Base-by-base conservation (phyloP, 1,139 yeast species). In the Suhomyces yuchorum region DNA sequence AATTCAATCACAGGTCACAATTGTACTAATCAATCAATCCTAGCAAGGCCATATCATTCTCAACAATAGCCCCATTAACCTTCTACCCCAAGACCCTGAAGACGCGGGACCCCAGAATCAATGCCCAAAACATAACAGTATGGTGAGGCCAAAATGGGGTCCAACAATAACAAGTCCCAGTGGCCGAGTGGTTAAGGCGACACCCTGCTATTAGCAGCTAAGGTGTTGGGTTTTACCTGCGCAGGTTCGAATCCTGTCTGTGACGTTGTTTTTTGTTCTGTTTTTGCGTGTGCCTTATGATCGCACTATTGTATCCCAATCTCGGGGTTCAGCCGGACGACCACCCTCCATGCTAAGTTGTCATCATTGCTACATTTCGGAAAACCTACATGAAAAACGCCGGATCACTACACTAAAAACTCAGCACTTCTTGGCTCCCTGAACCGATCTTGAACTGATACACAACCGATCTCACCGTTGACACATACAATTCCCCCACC, bases 191-290 rank as follows among this genome's bases (percentile, higher is more conserved):
- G 62, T 58, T 58, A 58, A 58, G 62, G 62, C 62, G 62, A 57
- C 60, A 45, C 62, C 62, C 62, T 58, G 62, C 62, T 58, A 58
- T 51, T 37, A 41, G 80, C 72, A 63, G 80, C 60, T 62, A 51
- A 84, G 88, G 87, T 82, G 82, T 81, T 84, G 88, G 85, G 88
- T 78, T 81, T 74, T 83, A 79, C 88, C 85, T 81, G 83, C 89
- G 88, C 87, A 84, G 87, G 89, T 84, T 84, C 89, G 88, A 84
- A 84, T 84, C 89, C 87, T 84, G 89, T 82, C 86, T 81, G 87
- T 84, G 81, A 83, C 89, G 89, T 48, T 58, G 63, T 68, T 65
- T 72, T 72, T 44, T 40, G n/a, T 34, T 38, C 78, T 74, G 64
- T 57, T 56, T 49, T 45, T 15, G 24, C 19, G 6, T 18, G 22